Evolutionary conservation across 192 early-diverging fungal genomes (phyloP), one percentile per base, ranked within the genome.

Genomic region (Coemansia sp.): DNA sequence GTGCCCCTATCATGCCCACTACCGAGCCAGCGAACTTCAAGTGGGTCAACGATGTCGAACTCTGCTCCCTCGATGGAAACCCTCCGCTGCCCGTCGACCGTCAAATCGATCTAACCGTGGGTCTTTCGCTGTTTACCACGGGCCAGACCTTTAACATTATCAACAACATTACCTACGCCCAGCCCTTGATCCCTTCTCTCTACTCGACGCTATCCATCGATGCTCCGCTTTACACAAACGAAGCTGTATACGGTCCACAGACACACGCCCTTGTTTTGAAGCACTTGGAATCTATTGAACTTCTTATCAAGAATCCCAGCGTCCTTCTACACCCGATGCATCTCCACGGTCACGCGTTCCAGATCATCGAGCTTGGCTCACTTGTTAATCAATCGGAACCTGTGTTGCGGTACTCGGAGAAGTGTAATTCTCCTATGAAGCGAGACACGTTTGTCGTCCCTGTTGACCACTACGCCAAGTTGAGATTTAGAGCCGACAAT

Each of bases 311-410:
- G 62, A 96, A 94, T 76, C 59, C 82, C 35, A 90, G 91, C 61
- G 50, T 62, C 33, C 88, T 87, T 52, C 64, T 74, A 46, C 94
- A 96, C 42, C 66, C 85, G 53, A 85, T 93, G 84, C 94, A 95
- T 76, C 69, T 93, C 30, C 94, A 95, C 76, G 91, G 91, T 4
- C 90, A 91, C 69, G 67, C 67, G 2, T 94, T 95, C 86, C 90
- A 93, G 73, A 74, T 95, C 30, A 84, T 89, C 28, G 86, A 80
- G 47, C 82, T 79, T 33, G 86, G 88, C 50, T 67, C 76, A 9
- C 78, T 87, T 13, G 39, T 14, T 40, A 35, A n/a, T 3, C 17
- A 14, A 8, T 11, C n/a, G 33, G 47, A 33, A 11, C 59, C 43
- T 2, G 37, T 35, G 9, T 28, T 4, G 19, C 19, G 28, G 0